Evolutionary conservation across 768 basidiomycete genomes (phyloP).

Genomic region (Trametes gibbosa): DNA sequence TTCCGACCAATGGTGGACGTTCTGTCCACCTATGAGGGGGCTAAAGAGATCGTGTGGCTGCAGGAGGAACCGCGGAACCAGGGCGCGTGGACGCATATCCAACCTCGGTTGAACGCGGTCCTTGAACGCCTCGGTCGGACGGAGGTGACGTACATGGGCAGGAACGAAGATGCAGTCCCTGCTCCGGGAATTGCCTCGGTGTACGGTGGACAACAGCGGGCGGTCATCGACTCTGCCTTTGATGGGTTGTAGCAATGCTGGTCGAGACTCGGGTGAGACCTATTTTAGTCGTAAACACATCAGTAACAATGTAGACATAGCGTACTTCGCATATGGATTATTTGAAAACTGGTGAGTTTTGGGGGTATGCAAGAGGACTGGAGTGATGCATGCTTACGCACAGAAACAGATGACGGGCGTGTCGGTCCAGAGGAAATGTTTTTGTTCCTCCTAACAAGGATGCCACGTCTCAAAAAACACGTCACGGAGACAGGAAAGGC

Average conservation of each 20-base stretch:
- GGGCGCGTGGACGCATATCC: constrained; percentile 73
- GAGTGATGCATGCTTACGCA: neutral
- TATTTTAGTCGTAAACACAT: neutral
- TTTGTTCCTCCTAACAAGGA: neutral
- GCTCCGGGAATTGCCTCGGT: constrained; percentile 73
- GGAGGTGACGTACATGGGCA: constrained; percentile 55
- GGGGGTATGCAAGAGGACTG: neutral
- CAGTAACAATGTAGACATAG: constrained; percentile 1
- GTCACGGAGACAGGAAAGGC: neutral
- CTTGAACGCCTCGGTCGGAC: constrained; percentile 37
- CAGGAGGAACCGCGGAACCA: constrained; percentile 92
- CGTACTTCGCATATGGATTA: neutral
- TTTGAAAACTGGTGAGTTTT: neutral
- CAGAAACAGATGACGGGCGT: no score
- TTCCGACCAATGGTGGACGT: constrained; percentile 50
- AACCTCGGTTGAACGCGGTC: constrained; percentile 51
- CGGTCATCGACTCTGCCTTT: constrained; percentile 59
- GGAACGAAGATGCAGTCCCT: constrained; percentile 70
- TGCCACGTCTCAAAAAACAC: constrained; percentile 7
- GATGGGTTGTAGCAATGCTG: constrained; percentile 18
- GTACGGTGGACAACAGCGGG: constrained; percentile 64
- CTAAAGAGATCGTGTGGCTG: constrained; percentile 55
- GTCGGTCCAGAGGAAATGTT: neutral
- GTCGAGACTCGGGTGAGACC: neutral
- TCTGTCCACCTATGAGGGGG: constrained; percentile 45